Evolutionary conservation across 2,329 filamentous ascomycete genomes (phyloP).

Genomic region (Penicillium rolfsii): DNA sequence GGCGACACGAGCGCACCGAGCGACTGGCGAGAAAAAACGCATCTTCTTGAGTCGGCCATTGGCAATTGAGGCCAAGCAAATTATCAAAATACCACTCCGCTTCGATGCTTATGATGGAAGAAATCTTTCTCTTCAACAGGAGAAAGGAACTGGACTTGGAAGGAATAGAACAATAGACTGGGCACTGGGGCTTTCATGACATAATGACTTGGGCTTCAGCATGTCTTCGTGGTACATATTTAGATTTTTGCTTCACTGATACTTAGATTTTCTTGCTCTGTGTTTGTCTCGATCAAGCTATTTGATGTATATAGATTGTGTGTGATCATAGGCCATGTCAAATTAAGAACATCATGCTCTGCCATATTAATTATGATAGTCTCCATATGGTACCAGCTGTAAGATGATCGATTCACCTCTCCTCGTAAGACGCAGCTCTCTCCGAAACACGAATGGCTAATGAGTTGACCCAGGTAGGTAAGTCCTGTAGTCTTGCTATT

Average conservation of each 20-base stretch:
- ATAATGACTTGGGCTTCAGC: conserved; percentile 14
- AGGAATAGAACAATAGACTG: background rate
- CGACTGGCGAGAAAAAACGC: conserved; percentile 20
- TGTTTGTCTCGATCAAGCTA: background rate
- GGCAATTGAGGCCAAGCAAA: background rate
- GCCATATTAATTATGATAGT: too few species aligned
- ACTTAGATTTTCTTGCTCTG: background rate
- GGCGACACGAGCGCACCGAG: conserved; percentile 31
- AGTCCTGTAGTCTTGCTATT: too few species aligned
- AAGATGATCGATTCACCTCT: too few species aligned
- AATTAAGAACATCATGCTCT: background rate
- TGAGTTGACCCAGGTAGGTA: too few species aligned
- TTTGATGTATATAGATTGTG: conserved; percentile 4
- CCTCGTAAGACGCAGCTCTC: too few species aligned
- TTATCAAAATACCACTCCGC: background rate
- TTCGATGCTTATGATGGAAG: background rate
- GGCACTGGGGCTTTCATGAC: conserved; percentile 10
- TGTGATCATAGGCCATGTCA: background rate
- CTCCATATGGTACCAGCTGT: too few species aligned
- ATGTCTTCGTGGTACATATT: conserved; percentile 1
- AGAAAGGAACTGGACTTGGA: background rate
- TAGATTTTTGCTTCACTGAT: background rate
- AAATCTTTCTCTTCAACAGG: background rate
- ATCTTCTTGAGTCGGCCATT: background rate
- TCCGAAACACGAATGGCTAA: too few species aligned